Evolutionary conservation across 345 rosid species (phyloP).

Genomic region (Rhizophora mangle): DNA sequence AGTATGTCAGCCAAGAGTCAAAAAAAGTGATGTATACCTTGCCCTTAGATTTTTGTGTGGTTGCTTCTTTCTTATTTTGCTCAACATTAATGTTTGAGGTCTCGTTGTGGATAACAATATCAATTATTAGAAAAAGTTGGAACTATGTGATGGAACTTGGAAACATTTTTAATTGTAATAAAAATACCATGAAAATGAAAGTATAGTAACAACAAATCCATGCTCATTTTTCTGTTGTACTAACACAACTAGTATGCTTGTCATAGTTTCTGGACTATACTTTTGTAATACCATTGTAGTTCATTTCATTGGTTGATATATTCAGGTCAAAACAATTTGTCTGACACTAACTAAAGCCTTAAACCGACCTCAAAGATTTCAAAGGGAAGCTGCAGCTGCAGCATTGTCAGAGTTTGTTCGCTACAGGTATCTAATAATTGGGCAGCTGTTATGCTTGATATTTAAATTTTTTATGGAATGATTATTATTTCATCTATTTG

Average conservation of each 20-base stretch:
- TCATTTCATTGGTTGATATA: slow-evolving; percentile 1
- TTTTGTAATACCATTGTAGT: slow-evolving; percentile 6
- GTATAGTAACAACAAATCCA: too few species aligned
- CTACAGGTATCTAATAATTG: slow-evolving; percentile 54
- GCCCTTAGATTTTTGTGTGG: not conserved
- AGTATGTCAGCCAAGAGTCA: not conserved
- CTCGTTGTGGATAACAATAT: not conserved
- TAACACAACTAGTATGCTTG: not conserved
- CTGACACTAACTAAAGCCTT: slow-evolving; percentile 69
- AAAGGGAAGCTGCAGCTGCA: slow-evolving; percentile 96
- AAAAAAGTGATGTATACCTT: not conserved
- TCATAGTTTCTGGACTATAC: slow-evolving; percentile 1
- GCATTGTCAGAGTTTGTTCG: slow-evolving; percentile 90
- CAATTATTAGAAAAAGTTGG: not conserved
- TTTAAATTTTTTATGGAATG: not conserved
- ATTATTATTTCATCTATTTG: not conserved
- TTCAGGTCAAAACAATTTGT: slow-evolving; percentile 77
- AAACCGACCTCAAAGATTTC: slow-evolving; percentile 62
- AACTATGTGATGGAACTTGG: too few species aligned
- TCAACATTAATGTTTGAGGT: not conserved
- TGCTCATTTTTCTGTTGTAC: too few species aligned
- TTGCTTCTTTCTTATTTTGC: not conserved
- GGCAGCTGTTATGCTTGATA: not conserved
- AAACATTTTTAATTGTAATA: too few species aligned
- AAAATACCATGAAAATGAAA: too few species aligned